Conservation (phyloP, 2,329 filamentous ascomycete species). For the Paracorniculantispora psalliotae region DNA sequence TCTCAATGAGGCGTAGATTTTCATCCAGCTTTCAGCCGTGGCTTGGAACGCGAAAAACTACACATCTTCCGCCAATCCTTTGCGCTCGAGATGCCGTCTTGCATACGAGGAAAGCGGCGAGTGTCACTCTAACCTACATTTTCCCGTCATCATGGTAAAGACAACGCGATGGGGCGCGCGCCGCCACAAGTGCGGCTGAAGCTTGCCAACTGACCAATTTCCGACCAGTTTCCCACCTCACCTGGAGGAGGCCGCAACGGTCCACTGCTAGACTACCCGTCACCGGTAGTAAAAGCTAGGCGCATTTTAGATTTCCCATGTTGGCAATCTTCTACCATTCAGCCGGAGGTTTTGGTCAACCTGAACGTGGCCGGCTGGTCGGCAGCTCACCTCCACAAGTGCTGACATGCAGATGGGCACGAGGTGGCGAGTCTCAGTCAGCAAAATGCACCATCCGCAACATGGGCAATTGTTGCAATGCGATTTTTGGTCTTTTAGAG, state of each 20-base stretch:
- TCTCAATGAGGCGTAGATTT: not conserved
- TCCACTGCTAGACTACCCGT: not conserved
- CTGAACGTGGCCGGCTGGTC: slow-evolving; percentile 4
- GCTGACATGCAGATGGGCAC: slow-evolving; percentile 5
- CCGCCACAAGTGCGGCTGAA: not conserved
- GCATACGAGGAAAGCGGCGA: not conserved
- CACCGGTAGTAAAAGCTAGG: not conserved
- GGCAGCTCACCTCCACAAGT: not conserved
- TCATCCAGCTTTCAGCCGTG: not conserved
- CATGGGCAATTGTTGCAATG: slow-evolving; percentile 10
- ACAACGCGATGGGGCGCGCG: no score
- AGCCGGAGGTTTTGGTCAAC: not conserved
- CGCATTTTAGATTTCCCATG: not conserved
- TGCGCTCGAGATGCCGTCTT: not conserved
- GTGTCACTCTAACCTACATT: not conserved
- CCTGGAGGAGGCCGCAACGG: not conserved
- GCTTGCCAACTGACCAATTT: not conserved
- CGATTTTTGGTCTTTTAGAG: not conserved
- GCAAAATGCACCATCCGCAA: not conserved
- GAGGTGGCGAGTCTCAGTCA: slow-evolving; percentile 5
- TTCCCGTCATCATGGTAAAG: not conserved
- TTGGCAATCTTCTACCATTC: not conserved
- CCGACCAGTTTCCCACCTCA: not conserved
- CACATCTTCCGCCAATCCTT: no score
- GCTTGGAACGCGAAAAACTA: no score